Evolutionary conservation across 805 yeast species (phyloP).

Genomic region (Lipomyces anomalus): DNA sequence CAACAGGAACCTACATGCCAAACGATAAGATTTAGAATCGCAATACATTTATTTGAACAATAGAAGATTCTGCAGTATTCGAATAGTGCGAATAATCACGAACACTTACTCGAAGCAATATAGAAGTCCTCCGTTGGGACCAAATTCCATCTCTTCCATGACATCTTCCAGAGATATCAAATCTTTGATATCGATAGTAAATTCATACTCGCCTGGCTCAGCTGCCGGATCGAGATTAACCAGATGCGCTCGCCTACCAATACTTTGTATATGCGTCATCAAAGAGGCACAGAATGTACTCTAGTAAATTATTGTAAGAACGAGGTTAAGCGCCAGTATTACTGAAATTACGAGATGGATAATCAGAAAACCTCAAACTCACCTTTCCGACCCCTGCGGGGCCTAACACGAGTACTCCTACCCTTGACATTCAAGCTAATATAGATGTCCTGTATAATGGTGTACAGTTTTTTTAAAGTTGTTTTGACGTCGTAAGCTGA

Average conservation of each 20-base stretch:
- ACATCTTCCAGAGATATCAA: conserved; percentile 86
- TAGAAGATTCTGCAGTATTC: no score
- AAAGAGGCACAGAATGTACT: conserved; percentile 88
- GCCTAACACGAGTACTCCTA: conserved; percentile 88
- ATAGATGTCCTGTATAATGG: not conserved
- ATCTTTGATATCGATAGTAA: conserved; percentile 87
- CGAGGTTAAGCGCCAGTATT: not conserved
- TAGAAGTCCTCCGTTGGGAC: conserved; percentile 91
- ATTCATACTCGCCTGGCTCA: conserved; percentile 84
- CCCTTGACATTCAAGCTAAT: conserved; percentile 66
- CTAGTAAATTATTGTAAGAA: conserved; percentile 28
- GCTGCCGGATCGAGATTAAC: conserved; percentile 98
- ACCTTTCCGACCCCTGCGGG: conserved; percentile 96
- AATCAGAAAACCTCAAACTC: conserved; percentile 7
- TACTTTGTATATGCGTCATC: conserved; percentile 78
- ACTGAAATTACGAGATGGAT: not conserved
- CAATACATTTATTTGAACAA: not conserved
- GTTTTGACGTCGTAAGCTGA: no score
- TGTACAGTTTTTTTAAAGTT: not conserved
- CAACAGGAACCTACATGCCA: conserved; percentile 46
- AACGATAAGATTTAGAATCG: not conserved
- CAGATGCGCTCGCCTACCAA: conserved; percentile 89
- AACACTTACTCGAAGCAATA: conserved; percentile 77
- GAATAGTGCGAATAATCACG: no score
- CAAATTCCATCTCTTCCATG: conserved; percentile 87